A percentile compares a stretch with the other conserved stretches of the same genome.
phyloP scores from a whole-genome alignment of 2,329 filamentous ascomycete genomes.

The Elsinoe necatrix region DNA sequence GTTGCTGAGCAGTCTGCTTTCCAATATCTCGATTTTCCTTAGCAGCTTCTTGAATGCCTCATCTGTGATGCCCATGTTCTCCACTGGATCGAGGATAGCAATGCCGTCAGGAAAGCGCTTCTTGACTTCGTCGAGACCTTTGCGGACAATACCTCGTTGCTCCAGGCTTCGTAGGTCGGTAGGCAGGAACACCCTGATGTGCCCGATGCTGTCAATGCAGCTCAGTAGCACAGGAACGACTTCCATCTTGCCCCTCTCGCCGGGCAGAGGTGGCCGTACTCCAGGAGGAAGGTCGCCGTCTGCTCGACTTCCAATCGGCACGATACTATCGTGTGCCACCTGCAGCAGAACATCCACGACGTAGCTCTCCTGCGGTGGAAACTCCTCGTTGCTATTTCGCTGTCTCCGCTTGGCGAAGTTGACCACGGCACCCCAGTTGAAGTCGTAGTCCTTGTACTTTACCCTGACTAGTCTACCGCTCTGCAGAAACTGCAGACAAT shows the following conservation, averaged over 20 bases:
- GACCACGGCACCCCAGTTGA: conserved; percentile 88
- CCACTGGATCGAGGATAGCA: conserved; percentile 80
- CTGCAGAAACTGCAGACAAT: conserved; percentile 77
- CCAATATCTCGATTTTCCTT: conserved; percentile 89
- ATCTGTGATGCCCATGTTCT: conserved; percentile 92
- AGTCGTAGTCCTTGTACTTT: conserved; percentile 70
- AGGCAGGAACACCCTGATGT: conserved; percentile 75
- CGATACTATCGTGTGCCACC: conserved; percentile 51
- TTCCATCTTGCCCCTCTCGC: conserved; percentile 63
- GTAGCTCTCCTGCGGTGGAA: conserved; percentile 65
- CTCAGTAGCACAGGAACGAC: conserved; percentile 79
- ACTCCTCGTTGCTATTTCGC: conserved; percentile 60
- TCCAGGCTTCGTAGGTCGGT: conserved; percentile 61
- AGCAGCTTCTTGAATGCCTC: conserved; percentile 89
- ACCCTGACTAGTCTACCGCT: conserved; percentile 81
- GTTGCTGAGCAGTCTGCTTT: conserved; percentile 80
- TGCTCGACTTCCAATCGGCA: conserved; percentile 24
- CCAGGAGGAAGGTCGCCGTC: conserved; percentile 55
- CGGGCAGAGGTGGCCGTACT: conserved; percentile 51
- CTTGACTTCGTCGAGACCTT: conserved; percentile 66
- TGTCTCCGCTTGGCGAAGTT: conserved; percentile 56
- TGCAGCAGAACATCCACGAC: conserved; percentile 73
- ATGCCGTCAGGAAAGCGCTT: conserved; percentile 88
- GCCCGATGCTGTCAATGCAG: conserved; percentile 75
- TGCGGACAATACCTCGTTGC: conserved; percentile 61